Evolutionary conservation across 306 rosid genomes (phyloP).

Genomic region (Cucurbita argyrosperma): DNA sequence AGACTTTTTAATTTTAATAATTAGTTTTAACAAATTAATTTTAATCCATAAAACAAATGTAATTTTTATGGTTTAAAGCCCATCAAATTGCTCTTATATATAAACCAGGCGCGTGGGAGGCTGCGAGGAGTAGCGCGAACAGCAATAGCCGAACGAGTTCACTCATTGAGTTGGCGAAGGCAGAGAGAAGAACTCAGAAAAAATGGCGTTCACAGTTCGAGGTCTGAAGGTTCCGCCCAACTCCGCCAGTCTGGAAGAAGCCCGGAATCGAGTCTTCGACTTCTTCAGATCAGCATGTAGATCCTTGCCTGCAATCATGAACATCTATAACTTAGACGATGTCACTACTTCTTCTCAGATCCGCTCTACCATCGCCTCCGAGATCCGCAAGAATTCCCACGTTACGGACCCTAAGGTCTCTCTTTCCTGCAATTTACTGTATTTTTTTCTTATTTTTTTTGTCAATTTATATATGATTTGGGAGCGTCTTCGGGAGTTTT

Average conservation of each 20-base stretch:
- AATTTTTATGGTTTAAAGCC: too few relatives aligned
- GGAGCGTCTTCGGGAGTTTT: background rate
- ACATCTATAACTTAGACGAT: slow-evolving; percentile 66
- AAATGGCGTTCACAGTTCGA: slow-evolving; percentile 41
- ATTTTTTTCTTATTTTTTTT: background rate
- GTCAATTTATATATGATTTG: background rate
- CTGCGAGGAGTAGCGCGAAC: background rate
- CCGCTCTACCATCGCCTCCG: slow-evolving; percentile 62
- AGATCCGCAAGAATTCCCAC: slow-evolving; percentile 67
- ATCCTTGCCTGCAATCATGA: slow-evolving; percentile 68
- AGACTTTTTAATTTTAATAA: too few relatives aligned
- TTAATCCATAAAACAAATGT: too few relatives aligned
- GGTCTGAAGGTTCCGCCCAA: slow-evolving; percentile 70
- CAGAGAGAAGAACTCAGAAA: background rate
- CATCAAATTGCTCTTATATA: too few relatives aligned
- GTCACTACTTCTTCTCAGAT: slow-evolving; percentile 44
- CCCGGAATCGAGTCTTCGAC: slow-evolving; percentile 59
- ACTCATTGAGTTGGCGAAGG: slow-evolving; percentile 4
- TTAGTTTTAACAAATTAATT: too few relatives aligned
- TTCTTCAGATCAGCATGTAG: slow-evolving; percentile 73
- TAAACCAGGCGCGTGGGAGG: background rate
- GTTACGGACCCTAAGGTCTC: slow-evolving; percentile 64
- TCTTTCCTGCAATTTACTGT: background rate
- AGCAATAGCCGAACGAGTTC: slow-evolving; percentile 3
- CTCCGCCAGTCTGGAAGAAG: slow-evolving; percentile 67